Base-by-base conservation (phyloP, 2,329 filamentous ascomycete species). In the Colletotrichum viniferum region DNA sequence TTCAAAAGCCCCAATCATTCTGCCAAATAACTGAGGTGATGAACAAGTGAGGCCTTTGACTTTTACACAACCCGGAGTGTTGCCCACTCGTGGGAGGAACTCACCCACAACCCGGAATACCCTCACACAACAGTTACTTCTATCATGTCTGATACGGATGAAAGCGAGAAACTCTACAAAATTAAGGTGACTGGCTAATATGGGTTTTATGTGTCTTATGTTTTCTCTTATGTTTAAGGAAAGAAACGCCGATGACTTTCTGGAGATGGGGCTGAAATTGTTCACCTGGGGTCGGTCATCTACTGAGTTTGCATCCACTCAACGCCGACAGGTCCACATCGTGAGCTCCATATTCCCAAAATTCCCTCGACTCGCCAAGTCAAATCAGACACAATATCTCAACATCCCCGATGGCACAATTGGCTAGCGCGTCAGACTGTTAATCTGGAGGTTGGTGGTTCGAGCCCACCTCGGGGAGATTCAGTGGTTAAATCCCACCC, bases 361-460 rank as follows among this genome's bases (percentile, higher is more conserved):
- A 72, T 43, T 67, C 30, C 24, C 36, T 3, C 62, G 21, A 1
- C 1, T 6, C 10, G 6, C 7, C 62, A 38, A 28, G 43, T 9
- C n/a, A 21, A 48, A 30, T 60, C 18, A 56, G 30, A 30, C 52
- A 67, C 3, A 32, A 21, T 18, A 34, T 62, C 55, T 74, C 68
- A 74, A 74, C 67, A 66, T 74, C 67, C 71, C 71, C 67, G 71
- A 74, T 74, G 72, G 72, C 72, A 74, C 72, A 74, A 74, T 74
- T 74, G 72, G 72, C 72, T 74, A 74, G 72, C 72, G 72, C 72
- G 66, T 73, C 71, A 73, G 71, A 73, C 71, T 73, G 71, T 73
- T 73, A 73, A 73, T 73, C 71, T 73, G 72, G 72, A 74, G 72
- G 72, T 74, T 74, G 72, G 72, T 74, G 72, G 72, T 74, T 74